A percentile compares a stretch with the other conserved stretches of the same genome.
phyloP scores from a whole-genome alignment of 75 land plant species.

The Cunninghamia lanceolata region DNA sequence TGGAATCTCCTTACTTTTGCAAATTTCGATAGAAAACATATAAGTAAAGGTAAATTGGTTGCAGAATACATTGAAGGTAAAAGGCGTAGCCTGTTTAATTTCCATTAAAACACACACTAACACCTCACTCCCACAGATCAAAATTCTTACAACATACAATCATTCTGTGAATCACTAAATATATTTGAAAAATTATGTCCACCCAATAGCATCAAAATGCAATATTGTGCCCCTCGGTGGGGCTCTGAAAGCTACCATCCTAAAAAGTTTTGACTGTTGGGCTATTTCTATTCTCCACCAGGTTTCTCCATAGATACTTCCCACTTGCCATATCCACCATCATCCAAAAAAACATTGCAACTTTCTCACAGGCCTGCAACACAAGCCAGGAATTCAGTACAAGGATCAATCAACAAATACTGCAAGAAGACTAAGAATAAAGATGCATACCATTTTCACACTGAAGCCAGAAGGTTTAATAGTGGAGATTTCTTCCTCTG shows the following conservation, averaged over 20 bases:
- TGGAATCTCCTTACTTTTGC: no score
- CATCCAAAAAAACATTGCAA: neutral
- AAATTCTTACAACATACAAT: neutral
- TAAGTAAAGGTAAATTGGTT: no score
- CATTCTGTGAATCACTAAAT: neutral
- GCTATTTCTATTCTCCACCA: neutral
- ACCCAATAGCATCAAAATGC: neutral
- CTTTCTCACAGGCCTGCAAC: neutral
- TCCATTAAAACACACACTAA: no score
- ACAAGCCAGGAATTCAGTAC: neutral
- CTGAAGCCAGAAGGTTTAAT: neutral
- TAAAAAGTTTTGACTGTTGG: neutral
- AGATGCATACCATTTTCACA: neutral
- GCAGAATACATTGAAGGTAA: no score
- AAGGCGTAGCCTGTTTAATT: no score
- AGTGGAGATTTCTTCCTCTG: neutral
- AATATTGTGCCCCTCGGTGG: no score
- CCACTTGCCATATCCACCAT: constrained; percentile 1
- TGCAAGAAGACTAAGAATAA: neutral
- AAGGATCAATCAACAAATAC: neutral
- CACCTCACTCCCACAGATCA: no score
- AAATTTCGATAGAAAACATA: no score
- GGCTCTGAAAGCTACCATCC: neutral
- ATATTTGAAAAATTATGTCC: neutral
- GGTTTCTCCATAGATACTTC: neutral